Base-by-base conservation (phyloP, 1,139 yeast species). In the Taphrina confusa region DNA sequence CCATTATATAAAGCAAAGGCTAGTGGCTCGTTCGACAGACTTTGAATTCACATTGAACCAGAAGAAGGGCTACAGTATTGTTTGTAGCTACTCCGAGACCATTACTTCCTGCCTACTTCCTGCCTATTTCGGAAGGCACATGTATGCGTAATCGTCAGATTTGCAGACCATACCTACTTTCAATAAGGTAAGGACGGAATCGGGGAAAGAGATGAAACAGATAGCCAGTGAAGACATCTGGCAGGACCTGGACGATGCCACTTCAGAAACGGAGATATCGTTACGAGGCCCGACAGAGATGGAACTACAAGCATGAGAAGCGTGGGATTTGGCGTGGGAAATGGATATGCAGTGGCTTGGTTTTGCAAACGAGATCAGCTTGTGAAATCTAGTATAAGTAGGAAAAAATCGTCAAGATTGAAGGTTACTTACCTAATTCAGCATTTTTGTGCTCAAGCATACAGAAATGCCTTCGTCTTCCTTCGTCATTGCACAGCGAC, bases 401-500 rank as follows among this genome's bases (percentile, higher is more conserved):
- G 44, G n/a, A 5, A 25, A 11, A 5, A 16, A 39, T 22, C 44
- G 14, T 18, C 44, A 16, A 16, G 5, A 25, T 49, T 39, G 45
- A n/a, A 27, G 46, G 14, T 11, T 28, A 54, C 58, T 54, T 54
- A 54, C 58, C 58, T 54, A 40, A 31, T 18, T 45, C 23, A 42
- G 47, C 49, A 47, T 54, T 52, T 44, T 46, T 28, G 50, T 33
- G 58, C 49, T 54, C 58, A 54, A 20, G 22, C 49, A 54, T 45
- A 33, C 45, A 39, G 45, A 33, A 44, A 36, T 45, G 58, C 47
- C 58, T 54, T 54, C 49, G 31, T 30, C 42, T 33, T 34, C 36
- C 51, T 44, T 37, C 37, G 49, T 54, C 58, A 54, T 54, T 54
- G 58, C 58, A 54, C 58, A 54, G 58, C 58, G 58, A 54, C 44